phyloP scores from a whole-genome alignment of 2,329 filamentous ascomycete species.

The Neophaeococcomyces aloes region DNA sequence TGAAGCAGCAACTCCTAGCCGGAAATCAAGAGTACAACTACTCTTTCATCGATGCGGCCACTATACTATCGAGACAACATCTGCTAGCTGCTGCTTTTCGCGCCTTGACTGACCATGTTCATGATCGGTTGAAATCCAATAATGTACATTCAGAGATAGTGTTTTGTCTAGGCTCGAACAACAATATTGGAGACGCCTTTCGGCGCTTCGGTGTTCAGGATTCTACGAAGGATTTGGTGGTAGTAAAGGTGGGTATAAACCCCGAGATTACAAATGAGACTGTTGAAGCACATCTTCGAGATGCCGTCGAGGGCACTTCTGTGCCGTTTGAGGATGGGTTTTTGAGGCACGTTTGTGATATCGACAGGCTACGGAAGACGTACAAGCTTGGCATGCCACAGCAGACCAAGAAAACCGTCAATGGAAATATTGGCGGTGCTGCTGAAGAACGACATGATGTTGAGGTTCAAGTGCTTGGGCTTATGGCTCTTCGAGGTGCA shows the following conservation, averaged over 20 bases:
- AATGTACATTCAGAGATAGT: constrained; percentile 89
- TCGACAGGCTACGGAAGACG: constrained; percentile 64
- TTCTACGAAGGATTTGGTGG: constrained; percentile 59
- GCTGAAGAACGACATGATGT: constrained; percentile 42
- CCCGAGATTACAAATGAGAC: constrained; percentile 37
- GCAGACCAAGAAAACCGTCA: constrained; percentile 16
- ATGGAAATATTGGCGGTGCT: constrained; percentile 5
- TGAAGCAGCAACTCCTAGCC: constrained; percentile 73
- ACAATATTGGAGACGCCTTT: constrained; percentile 89
- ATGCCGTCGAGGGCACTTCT: constrained; percentile 51
- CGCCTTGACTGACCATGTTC: constrained; percentile 57
- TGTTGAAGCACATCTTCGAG: constrained; percentile 49
- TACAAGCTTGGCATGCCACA: constrained; percentile 60
- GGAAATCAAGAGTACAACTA: constrained; percentile 84
- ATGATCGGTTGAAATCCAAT: constrained; percentile 58
- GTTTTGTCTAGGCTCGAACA: constrained; percentile 65
- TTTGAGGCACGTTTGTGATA: constrained; percentile 52
- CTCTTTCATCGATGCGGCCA: constrained; percentile 77
- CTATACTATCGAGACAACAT: constrained; percentile 63
- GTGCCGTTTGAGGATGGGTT: constrained; percentile 52
- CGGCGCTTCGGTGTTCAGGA: constrained; percentile 73
- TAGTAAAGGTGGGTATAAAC: constrained; percentile 62
- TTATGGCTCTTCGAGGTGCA: constrained; percentile 64
- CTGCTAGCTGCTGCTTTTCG: constrained; percentile 66
- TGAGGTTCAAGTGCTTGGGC: constrained; percentile 60